Conservation (phyloP, 2,329 filamentous ascomycete species). For the Epichloe typhina region DNA sequence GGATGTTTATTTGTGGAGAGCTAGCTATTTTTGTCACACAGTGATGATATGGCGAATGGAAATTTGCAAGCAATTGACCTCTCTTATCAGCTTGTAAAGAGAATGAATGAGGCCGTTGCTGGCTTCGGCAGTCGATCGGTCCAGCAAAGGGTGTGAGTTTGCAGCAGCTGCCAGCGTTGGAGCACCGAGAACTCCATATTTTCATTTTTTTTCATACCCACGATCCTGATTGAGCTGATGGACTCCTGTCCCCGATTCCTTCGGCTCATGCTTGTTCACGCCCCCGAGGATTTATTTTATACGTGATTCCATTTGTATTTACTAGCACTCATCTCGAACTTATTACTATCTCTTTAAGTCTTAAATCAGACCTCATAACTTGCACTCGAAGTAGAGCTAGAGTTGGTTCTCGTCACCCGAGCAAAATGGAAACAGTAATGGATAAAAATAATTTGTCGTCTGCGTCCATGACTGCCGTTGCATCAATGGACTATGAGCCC, state of each 20-base stretch:
- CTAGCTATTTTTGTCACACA: conserved; percentile 7
- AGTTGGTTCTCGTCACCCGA: conserved; percentile 16
- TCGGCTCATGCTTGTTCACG: background rate
- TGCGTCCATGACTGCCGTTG: background rate
- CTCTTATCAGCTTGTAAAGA: conserved; percentile 9
- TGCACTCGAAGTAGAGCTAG: conserved; percentile 16
- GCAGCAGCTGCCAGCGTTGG: background rate
- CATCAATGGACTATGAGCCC: background rate
- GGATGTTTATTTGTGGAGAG: conserved; percentile 12
- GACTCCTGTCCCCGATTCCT: background rate
- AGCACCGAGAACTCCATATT: background rate
- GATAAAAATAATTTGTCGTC: background rate
- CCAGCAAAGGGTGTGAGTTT: background rate
- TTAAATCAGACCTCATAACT: conserved; percentile 25
- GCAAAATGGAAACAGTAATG: conserved; percentile 5
- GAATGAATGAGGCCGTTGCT: conserved; percentile 8
- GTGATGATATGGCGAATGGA: conserved; percentile 8
- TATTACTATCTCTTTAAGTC: conserved; percentile 23
- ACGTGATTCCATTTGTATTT: conserved; percentile 23
- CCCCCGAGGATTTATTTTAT: conserved; percentile 10
- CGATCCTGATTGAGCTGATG: background rate
- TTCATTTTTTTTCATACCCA: background rate
- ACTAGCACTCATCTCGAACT: conserved; percentile 22
- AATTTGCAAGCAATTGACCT: conserved; percentile 7
- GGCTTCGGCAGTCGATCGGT: background rate